phyloP scores from a whole-genome alignment of 495 filamentous ascomycete species.

The Penicillium lividum region DNA sequence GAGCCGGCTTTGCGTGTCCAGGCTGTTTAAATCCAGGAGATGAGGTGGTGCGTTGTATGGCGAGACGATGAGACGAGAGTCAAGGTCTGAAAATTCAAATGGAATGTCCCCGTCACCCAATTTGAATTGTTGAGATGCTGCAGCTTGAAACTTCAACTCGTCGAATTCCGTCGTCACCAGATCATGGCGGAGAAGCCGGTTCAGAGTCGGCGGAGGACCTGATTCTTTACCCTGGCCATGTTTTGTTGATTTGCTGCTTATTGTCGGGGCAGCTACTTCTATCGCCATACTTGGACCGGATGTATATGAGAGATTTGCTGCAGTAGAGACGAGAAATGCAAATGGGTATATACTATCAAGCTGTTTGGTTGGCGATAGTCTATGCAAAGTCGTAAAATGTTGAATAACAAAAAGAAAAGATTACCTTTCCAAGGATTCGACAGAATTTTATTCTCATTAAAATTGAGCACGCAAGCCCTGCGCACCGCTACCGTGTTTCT shows the following conservation, averaged over 20 bases:
- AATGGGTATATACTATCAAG: neutral
- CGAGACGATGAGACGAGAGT: conserved; percentile 59
- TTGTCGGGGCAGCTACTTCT: conserved; percentile 2
- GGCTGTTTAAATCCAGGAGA: conserved; percentile 65
- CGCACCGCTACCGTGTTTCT: conserved; percentile 12
- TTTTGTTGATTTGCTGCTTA: conserved; percentile 3
- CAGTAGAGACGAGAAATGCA: neutral
- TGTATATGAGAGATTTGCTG: neutral
- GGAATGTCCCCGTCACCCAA: conserved; percentile 5
- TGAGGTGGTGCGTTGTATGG: conserved; percentile 70
- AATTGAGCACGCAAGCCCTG: conserved; percentile 2
- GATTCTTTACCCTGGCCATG: neutral
- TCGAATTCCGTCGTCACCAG: conserved; percentile 37
- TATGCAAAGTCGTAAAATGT: neutral
- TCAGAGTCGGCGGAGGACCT: conserved; percentile 7
- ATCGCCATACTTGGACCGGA: conserved; percentile 17
- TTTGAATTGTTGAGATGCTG: conserved; percentile 34
- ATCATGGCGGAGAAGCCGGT: conserved; percentile 30
- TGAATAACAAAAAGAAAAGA: neutral
- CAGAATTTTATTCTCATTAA: neutral
- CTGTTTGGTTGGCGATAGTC: neutral
- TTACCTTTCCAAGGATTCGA: neutral
- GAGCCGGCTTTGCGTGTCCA: conserved; percentile 64
- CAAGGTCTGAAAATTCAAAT: conserved; percentile 14
- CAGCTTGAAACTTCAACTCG: conserved; percentile 37